Base-by-base conservation (phyloP, 139 green algal genomes). In the Nannochloris sp. region DNA sequence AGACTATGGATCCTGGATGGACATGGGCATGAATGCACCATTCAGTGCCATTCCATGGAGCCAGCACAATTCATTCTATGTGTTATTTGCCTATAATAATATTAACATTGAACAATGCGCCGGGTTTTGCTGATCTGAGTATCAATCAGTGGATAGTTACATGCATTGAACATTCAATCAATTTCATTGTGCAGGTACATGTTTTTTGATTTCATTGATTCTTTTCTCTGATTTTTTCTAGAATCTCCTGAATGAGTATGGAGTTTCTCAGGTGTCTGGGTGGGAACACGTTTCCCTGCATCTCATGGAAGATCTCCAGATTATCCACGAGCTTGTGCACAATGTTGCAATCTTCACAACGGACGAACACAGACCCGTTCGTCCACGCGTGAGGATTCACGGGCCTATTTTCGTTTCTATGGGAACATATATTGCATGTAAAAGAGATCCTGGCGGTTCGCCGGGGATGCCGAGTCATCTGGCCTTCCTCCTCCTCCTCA, bases 301-400 rank as follows among this genome's bases (percentile, higher is more conserved):
- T 62, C 44, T 75, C 69, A n/a, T 67, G 55, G 55, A 75, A 75
- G 21, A 75, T 70, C 10, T 61, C 25, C n/a, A 75, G 27, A 37
- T 75, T 75, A 64, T 75, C 69, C 36, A 49, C 55, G 3, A 75
- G 46, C 56, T 75, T 75, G 62, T 75, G 69, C 44, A 75, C 69
- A 3, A 63, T 56, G 4, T 37, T 56, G 36, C 69, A 75, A 44
- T 64, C 73, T 16, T 75, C 60, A 57, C 83, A 91, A 44, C 75
- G 68, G 5, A 68, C 70, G 67, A 88, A 88, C 5, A 88, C 77
- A 15, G 68, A 74, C n/a, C 82, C 82, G 6, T 66, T 68, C 16
- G 25, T 25, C 77, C 77, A 87, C 27, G 80, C 82, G 34, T 85
- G 73, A 9, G 80, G 80, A 66, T 87, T 88, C 44, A 87, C 60